Conservation (phyloP, 148 eudicot species). For the Persicaria maculosa region DNA sequence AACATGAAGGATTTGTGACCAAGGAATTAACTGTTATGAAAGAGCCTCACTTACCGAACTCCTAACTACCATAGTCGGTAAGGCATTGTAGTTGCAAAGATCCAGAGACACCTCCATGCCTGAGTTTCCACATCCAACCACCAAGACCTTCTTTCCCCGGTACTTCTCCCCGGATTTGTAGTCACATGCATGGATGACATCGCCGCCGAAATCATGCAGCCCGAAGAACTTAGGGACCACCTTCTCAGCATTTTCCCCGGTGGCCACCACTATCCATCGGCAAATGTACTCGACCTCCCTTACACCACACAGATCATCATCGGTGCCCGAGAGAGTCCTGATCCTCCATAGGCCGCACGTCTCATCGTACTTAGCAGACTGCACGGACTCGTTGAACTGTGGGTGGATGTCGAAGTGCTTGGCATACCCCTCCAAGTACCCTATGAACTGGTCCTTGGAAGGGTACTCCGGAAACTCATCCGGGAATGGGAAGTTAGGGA, state of each 20-base stretch:
- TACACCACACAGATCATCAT: constrained; percentile 2
- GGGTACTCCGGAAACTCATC: constrained; percentile 66
- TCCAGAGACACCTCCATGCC: constrained; percentile 98
- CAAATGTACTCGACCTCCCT: constrained; percentile 72
- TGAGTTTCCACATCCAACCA: constrained; percentile 90
- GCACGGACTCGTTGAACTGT: constrained; percentile 59
- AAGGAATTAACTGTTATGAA: background rate
- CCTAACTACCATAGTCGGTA: constrained; percentile 61
- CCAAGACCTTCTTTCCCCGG: constrained; percentile 54
- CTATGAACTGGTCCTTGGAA: constrained; percentile 52
- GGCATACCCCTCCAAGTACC: constrained; percentile 60
- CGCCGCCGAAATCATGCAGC: constrained; percentile 54
- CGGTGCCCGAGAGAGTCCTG: constrained; percentile 20
- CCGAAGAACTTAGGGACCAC: constrained; percentile 85
- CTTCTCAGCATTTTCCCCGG: constrained; percentile 91
- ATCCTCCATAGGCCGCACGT: constrained; percentile 60
- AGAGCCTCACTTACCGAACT: constrained; percentile 50
- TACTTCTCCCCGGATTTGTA: constrained; percentile 62
- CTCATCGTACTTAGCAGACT: constrained; percentile 59
- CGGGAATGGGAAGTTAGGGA: constrained; percentile 66
- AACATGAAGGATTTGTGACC: background rate
- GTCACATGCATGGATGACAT: constrained; percentile 72
- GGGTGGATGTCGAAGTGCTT: constrained; percentile 48
- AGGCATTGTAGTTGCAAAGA: constrained; percentile 67
- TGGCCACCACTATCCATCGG: constrained; percentile 89